These are phyloP conservation scores for Rhodotorula sp. DNA, from an alignment of 1,284 basidiomycete genomes.

Conservation along the genomic window DNA sequence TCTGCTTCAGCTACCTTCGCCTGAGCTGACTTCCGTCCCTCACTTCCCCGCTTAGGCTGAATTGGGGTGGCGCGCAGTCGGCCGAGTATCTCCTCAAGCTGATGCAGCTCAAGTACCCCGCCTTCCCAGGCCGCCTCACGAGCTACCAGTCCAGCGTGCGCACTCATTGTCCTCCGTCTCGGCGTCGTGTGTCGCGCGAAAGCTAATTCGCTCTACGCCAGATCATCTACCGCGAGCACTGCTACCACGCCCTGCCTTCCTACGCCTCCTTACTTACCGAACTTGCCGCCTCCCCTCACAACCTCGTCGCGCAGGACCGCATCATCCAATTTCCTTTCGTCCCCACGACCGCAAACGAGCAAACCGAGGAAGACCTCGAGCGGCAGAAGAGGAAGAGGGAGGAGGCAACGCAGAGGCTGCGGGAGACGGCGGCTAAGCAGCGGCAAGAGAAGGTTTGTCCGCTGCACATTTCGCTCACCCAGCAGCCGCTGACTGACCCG, in stretches of 20 bases:
- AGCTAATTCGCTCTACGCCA: conserved; percentile 52
- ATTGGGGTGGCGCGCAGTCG: conserved; percentile 88
- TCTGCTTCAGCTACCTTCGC: neutral
- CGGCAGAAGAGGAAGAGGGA: conserved; percentile 72
- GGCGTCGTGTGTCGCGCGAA: neutral
- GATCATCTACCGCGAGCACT: conserved; percentile 88
- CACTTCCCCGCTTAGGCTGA: conserved; percentile 61
- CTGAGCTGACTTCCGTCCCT: neutral
- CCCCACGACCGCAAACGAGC: conserved; percentile 58
- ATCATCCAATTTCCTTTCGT: conserved; percentile 82
- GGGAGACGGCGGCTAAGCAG: conserved; percentile 87
- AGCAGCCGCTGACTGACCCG: too few relatives aligned
- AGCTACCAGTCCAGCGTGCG: conserved; percentile 56
- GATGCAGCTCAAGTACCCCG: conserved; percentile 92
- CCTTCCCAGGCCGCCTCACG: conserved; percentile 64
- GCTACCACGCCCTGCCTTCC: conserved; percentile 72
- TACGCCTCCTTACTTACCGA: conserved; percentile 68
- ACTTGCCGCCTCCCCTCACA: conserved; percentile 61
- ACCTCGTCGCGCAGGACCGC: conserved; percentile 65
- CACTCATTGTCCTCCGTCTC: neutral
- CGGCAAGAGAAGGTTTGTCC: conserved; percentile 67
- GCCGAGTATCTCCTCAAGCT: conserved; percentile 88
- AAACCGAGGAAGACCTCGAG: conserved; percentile 85
- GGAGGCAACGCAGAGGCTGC: conserved; percentile 81
- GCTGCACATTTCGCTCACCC: too few relatives aligned